A percentile compares a stretch with the other conserved stretches of the same genome.
Evolutionary conservation across 2,329 filamentous ascomycete species (phyloP).

Genomic region (Rutstroemia sp.): DNA sequence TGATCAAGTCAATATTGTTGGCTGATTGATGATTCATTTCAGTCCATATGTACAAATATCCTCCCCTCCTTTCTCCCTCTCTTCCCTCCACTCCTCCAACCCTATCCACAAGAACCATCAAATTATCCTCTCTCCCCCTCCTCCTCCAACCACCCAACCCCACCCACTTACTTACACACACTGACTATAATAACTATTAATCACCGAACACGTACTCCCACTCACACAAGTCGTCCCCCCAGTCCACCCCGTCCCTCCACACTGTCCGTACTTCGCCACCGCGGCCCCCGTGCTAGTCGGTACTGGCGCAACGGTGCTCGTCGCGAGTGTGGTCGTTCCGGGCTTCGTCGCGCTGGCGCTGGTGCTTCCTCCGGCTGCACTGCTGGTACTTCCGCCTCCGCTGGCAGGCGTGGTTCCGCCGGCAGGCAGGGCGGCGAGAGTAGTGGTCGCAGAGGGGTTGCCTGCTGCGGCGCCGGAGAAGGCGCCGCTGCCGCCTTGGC

Average conservation of each 20-base stretch:
- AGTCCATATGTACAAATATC: too few relatives aligned
- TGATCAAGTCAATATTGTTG: too few relatives aligned
- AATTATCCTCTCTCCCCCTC: too few relatives aligned
- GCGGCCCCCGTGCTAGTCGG: not conserved
- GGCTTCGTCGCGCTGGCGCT: not conserved
- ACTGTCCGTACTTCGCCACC: conserved; percentile 17
- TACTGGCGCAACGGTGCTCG: not conserved
- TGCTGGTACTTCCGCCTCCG: not conserved
- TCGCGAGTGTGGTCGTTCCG: not conserved
- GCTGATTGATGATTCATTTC: too few relatives aligned
- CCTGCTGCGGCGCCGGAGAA: not conserved
- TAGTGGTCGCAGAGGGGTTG: not conserved
- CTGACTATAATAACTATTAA: conserved; percentile 19
- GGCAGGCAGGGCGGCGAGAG: not conserved
- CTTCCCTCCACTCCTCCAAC: too few relatives aligned
- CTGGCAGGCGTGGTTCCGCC: not conserved
- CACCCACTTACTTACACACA: conserved; percentile 12
- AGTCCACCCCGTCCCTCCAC: conserved; percentile 19
- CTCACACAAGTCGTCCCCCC: conserved; percentile 16
- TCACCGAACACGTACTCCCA: conserved; percentile 14
- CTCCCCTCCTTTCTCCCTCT: too few relatives aligned
- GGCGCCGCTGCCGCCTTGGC: conserved; percentile 6
- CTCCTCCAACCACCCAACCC: too few relatives aligned
- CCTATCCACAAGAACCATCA: too few relatives aligned
- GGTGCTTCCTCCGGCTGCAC: not conserved